A percentile compares a stretch with the other conserved stretches of the same genome.
Evolutionary conservation across 352 stramenopile species (phyloP).

Genomic region (Pythium periplocum): DNA sequence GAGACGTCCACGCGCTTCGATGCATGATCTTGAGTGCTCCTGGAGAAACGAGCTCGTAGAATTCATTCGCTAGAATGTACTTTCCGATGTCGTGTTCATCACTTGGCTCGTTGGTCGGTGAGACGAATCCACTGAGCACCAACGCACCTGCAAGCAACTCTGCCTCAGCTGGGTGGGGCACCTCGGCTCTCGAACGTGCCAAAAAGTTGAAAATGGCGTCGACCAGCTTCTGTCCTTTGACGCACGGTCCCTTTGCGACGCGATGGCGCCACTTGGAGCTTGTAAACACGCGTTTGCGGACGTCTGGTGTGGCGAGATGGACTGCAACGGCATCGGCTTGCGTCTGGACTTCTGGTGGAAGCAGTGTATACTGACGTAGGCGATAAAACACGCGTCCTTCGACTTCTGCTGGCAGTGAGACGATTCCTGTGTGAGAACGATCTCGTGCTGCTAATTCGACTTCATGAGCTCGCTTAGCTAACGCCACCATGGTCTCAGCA

Average conservation of each 20-base stretch:
- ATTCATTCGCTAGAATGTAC: slow-evolving; percentile 26
- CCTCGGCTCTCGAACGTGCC: slow-evolving; percentile 14
- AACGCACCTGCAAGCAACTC: slow-evolving; percentile 22
- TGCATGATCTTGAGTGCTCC: neutral
- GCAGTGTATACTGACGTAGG: slow-evolving; percentile 16
- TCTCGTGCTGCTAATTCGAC: slow-evolving; percentile 6
- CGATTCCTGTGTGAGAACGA: slow-evolving; percentile 8
- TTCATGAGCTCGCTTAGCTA: slow-evolving; percentile 26
- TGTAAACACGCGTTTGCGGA: slow-evolving; percentile 15
- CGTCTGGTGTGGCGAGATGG: slow-evolving; percentile 6
- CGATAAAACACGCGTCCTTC: slow-evolving; percentile 28
- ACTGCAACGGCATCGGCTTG: slow-evolving; percentile 11
- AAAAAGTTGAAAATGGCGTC: slow-evolving; percentile 21
- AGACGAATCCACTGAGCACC: slow-evolving; percentile 30
- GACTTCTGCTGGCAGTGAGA: slow-evolving; percentile 6
- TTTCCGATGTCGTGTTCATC: slow-evolving; percentile 13
- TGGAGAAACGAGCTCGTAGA: slow-evolving; percentile 45
- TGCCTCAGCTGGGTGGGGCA: slow-evolving; percentile 19
- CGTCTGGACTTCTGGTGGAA: slow-evolving; percentile 9
- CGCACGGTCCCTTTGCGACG: slow-evolving; percentile 18
- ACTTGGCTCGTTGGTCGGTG: slow-evolving; percentile 18
- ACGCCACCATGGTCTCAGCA: slow-evolving; percentile 20
- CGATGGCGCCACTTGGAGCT: slow-evolving; percentile 6
- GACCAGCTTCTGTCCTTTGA: slow-evolving; percentile 35
- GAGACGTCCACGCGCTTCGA: too few species aligned